Evolutionary conservation across 257 asterid species (phyloP), one percentile per base, ranked within the genome.

Genomic region (Ballota nigra): DNA sequence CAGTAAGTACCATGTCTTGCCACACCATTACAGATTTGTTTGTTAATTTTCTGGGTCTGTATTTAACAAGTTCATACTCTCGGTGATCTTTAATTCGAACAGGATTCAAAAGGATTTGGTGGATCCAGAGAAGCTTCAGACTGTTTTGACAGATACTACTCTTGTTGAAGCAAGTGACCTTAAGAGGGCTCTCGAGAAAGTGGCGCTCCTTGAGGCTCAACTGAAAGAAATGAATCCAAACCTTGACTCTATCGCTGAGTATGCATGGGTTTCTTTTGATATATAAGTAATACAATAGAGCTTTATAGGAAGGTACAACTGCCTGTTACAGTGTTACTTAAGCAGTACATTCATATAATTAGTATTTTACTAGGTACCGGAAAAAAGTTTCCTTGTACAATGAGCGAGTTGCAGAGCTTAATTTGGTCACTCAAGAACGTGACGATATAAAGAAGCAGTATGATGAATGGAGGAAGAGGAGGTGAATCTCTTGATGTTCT

Each of bases 241-340:
- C 83, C 98, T 92, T 45, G 99, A 92, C 76, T 92, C 98, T 22
- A 92, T 95, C 20, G 68, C 99, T 66, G 99, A 95, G 99, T 95
- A 95, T 34, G 85, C 61, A 19, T 53, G 36, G 34, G 6, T 64
- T 66, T 71, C 36, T 70, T n/a, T 23, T 45, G 68, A 31, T 67
- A 49, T 20, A 71, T 47, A 58, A 20, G 23, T n/a, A 18, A 36
- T 60, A 36, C 34, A 40, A 3, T 19, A 16, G 43, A 41, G 59
- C 41, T 6, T n/a, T 56, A 16, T 34, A 19, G 29, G 41, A 36
- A 23, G 23, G 55, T n/a, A 47, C 8, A n/a, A n/a, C 20, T n/a
- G 53, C 53, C 19, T n/a, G 53, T 45, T 26, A 26, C 1, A 26
- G 29, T 26, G 29, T 26, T 45, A 43, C 52, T 45, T 45, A 45